A percentile compares a stretch with the other conserved stretches of the same genome.
Conservation (phyloP, 169 alveolate genomes). For the Miamiensis avidus region DNA sequence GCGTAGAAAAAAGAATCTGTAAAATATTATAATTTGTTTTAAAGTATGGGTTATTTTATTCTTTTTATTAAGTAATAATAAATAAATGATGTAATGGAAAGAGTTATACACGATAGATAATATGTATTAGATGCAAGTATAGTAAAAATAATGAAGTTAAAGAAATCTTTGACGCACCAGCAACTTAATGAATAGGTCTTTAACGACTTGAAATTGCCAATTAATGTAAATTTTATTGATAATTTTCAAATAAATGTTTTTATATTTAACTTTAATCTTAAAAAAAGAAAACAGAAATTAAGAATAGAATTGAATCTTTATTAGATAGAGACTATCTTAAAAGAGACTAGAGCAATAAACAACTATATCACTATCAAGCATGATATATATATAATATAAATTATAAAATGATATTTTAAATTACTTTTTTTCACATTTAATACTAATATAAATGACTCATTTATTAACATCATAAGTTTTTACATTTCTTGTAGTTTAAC, state of each 20-base stretch:
- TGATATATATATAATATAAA: too few species aligned
- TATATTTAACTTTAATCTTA: constrained; percentile 60
- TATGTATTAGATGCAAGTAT: constrained; percentile 77
- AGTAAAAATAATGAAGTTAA: constrained; percentile 77
- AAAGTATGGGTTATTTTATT: background rate
- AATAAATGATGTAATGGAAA: constrained; percentile 60
- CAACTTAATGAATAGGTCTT: constrained; percentile 58
- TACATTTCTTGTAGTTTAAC: too few species aligned
- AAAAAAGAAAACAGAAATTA: constrained; percentile 71
- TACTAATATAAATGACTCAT: too few species aligned
- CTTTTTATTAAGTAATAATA: constrained; percentile 47
- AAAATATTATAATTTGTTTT: background rate
- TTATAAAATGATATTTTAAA: too few species aligned
- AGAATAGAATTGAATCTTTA: constrained; percentile 83
- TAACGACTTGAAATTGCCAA: constrained; percentile 52
- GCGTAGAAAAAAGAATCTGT: constrained; percentile 32
- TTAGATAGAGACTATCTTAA: constrained; percentile 88
- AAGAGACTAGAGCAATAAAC: constrained; percentile 72
- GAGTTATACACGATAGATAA: constrained; percentile 65
- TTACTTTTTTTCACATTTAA: too few species aligned
- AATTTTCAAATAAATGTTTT: constrained; percentile 62
- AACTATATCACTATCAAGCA: constrained; percentile 67
- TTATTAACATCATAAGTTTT: too few species aligned
- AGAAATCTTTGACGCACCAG: constrained; percentile 47
- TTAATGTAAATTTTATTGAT: constrained; percentile 58